Base-by-base conservation (phyloP, 768 basidiomycete species). In the Amanita rubescens region DNA sequence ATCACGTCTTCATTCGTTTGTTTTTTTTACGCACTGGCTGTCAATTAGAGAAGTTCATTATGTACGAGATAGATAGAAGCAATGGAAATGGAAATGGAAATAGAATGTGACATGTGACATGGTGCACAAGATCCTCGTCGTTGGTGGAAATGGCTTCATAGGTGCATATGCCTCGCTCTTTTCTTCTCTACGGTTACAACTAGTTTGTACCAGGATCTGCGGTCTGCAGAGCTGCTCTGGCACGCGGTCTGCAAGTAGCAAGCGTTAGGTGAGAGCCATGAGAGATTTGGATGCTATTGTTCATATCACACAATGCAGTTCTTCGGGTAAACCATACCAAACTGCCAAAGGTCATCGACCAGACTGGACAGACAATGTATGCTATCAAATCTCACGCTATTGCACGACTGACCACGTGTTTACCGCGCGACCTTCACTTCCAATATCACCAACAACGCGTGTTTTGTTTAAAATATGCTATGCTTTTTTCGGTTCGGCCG, bases 111-210 rank as follows among this genome's bases (percentile, higher is more conserved):
- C 42, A 43, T 27, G 41, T 39, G 43, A 51, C 47, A 55, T 74
- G 20, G 53, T 74, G 49, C 78, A 74, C 51, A 86, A 75, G 62
- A 77, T 97, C 34, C 81, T 97, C n/a, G 92, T 99, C 38, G 80
- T 98, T 1, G 96, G 96, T n/a, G 96, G 96, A 42, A 96, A 96
- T 72, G 96, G 96, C 5, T 98, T 96, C 73, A 83, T 99, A 62
- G 95, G 94, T 89, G 58, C 49, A 25, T 25, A 41, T 20, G 30
- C 22, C 12, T 35, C n/a, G 46, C 45, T 39, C 49, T 34, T 53
- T 43, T 44, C 47, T 43, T 54, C 15, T 42, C 43, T 32, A 49
- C 11, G 5, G n/a, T 55, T 33, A 49, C 12, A 37, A 37, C 17
- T 22, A 33, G 48, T 35, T 11, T 19, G 43, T 34, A 27, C 39